A percentile compares a stretch with the other conserved stretches of the same genome.
phyloP scores from a whole-genome alignment of 306 rosid species.

The Alnus glutinosa region DNA sequence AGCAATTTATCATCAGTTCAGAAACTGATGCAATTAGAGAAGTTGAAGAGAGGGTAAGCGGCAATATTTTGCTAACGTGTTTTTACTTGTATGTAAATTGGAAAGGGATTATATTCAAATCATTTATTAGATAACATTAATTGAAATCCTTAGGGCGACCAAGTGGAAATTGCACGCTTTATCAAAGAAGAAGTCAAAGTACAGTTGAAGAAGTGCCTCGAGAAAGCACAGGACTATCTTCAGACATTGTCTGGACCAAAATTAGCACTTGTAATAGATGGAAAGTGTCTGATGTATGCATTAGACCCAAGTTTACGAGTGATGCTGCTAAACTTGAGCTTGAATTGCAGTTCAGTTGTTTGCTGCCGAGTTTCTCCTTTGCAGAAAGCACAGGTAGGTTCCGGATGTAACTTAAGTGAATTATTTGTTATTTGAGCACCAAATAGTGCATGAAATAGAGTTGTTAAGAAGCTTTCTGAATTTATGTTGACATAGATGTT shows the following conservation, averaged over 20 bases:
- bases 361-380: conserved; percentile 99
- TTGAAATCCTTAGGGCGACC: conserved; percentile 75
- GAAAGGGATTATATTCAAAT: conserved; percentile 7
- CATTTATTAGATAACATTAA: conserved; percentile 8
- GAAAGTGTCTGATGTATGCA: conserved; percentile 94
- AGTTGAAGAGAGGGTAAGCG: conserved; percentile 83
- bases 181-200: conserved; percentile 80
- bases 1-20: conserved; percentile 82
- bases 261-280: conserved; percentile 92
- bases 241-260: conserved; percentile 63
- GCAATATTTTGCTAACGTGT: conserved; percentile 11
- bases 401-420: not conserved
- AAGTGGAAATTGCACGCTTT: conserved; percentile 88
- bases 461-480: not conserved
- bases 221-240: conserved; percentile 70
- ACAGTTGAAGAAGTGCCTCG: conserved; percentile 66
- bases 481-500: not conserved
- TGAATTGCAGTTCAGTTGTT: conserved; percentile 90
- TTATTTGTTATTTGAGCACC: not conserved
- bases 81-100: not conserved
- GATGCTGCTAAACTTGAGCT: conserved; percentile 78
- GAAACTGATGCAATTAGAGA: conserved; percentile 95
- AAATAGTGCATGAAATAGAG: not conserved
- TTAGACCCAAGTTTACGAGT: conserved; percentile 85
- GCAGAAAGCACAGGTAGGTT: conserved; percentile 94